phyloP scores from a whole-genome alignment of 2,329 filamentous ascomycete species.

The Raffaelea albimanens region DNA sequence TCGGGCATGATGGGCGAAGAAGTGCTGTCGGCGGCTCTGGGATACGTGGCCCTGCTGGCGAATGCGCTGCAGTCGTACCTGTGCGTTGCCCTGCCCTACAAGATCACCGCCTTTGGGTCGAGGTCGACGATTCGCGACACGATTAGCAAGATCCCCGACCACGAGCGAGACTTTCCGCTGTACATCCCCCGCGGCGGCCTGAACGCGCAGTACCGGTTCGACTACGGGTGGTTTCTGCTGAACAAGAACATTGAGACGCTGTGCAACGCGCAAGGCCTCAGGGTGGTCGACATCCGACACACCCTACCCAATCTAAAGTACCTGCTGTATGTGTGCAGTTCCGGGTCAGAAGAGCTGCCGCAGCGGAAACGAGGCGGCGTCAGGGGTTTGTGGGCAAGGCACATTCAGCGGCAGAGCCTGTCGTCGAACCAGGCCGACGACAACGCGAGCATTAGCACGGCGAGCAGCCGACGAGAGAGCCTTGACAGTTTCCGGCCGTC shows the following conservation, averaged over 20 bases:
- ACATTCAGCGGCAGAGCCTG: constrained; percentile 26
- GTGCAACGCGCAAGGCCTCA: constrained; percentile 57
- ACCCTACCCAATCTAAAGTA: constrained; percentile 93
- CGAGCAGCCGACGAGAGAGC: constrained; percentile 32
- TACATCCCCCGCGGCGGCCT: constrained; percentile 55
- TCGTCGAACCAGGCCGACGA: constrained; percentile 19
- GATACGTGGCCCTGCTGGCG: constrained; percentile 67
- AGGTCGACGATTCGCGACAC: constrained; percentile 68
- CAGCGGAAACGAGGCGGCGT: constrained; percentile 53
- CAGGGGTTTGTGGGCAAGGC: constrained; percentile 44
- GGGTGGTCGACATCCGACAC: constrained; percentile 81
- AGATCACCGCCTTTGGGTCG: constrained; percentile 62
- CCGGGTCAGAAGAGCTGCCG: constrained; percentile 57
- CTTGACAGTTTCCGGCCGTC: constrained; percentile 23
- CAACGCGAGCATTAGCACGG: constrained; percentile 28
- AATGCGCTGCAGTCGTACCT: constrained; percentile 76
- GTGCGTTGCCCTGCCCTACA: constrained; percentile 68
- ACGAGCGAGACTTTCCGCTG: constrained; percentile 71
- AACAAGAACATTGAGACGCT: constrained; percentile 85
- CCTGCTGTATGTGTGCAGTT: constrained; percentile 78
- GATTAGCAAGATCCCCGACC: constrained; percentile 47
- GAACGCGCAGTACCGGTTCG: constrained; percentile 78
- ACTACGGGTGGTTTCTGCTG: constrained; percentile 92
- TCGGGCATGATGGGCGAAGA: constrained; percentile 49
- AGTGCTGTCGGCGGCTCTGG: constrained; percentile 68